phyloP scores from a whole-genome alignment of 2,329 filamentous ascomycete genomes.

The Acrocalymma vagum region DNA sequence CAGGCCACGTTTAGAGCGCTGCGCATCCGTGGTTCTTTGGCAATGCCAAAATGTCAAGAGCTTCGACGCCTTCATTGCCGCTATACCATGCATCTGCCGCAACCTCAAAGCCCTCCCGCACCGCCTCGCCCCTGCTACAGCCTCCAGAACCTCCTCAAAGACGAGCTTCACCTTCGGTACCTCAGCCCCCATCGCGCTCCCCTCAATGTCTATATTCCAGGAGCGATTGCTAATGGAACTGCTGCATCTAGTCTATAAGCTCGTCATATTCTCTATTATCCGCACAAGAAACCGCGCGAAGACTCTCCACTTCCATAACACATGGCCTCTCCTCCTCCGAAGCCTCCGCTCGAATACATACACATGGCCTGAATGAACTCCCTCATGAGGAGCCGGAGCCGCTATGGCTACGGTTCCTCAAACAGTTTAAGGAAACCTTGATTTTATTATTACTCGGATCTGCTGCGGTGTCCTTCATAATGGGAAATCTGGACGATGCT shows the following conservation, averaged over 20 bases:
- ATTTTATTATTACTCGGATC: slow-evolving; percentile 92
- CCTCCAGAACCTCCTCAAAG: slow-evolving; percentile 34
- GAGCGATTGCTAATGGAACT: slow-evolving; percentile 24
- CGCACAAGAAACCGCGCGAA: slow-evolving; percentile 79
- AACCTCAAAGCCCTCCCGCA: slow-evolving; percentile 35
- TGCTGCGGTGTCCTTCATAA: slow-evolving; percentile 84
- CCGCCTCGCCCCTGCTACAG: slow-evolving; percentile 39
- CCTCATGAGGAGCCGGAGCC: slow-evolving; percentile 94
- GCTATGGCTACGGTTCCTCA: slow-evolving; percentile 91
- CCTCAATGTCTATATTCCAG: slow-evolving; percentile 7
- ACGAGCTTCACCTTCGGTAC: slow-evolving; percentile 42
- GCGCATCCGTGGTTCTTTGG: slow-evolving; percentile 42
- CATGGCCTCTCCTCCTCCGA: slow-evolving; percentile 83
- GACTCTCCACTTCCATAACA: slow-evolving; percentile 81
- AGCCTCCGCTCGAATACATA: slow-evolving; percentile 79
- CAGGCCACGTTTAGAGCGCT: slow-evolving; percentile 41
- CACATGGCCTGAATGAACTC: slow-evolving; percentile 91
- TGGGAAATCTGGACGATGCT: slow-evolving; percentile 94
- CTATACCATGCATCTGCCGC: slow-evolving; percentile 59
- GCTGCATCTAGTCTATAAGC: slow-evolving; percentile 49
- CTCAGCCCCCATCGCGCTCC: slow-evolving; percentile 1
- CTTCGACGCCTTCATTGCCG: slow-evolving; percentile 66
- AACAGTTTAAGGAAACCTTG: slow-evolving; percentile 95
- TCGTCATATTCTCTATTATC: slow-evolving; percentile 70
- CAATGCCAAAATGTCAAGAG: slow-evolving; percentile 70